Conservation (phyloP, 306 rosid genomes). For the Elaeagnus macrophylla region DNA sequence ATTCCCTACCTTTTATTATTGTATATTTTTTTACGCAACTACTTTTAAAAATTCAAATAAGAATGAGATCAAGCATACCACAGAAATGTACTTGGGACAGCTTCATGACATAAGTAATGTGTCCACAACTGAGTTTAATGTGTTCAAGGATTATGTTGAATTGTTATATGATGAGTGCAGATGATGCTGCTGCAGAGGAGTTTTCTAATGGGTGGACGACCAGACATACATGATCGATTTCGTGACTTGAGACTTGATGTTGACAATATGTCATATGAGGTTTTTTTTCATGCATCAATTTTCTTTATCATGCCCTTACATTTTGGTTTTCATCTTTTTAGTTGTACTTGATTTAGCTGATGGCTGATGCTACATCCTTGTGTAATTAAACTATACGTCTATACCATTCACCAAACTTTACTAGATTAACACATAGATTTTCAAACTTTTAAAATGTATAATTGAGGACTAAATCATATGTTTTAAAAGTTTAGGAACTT, state of each 20-base stretch:
- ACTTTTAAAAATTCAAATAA: background rate
- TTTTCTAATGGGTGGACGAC: slow-evolving; percentile 64
- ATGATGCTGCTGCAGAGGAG: slow-evolving; percentile 71
- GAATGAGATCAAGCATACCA: background rate
- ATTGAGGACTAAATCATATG: too few species aligned
- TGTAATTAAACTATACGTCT: background rate
- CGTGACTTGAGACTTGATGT: slow-evolving; percentile 90
- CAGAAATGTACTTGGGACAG: background rate
- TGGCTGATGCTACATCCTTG: background rate
- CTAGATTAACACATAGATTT: too few species aligned
- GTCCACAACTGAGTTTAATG: too few species aligned
- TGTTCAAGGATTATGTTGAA: background rate
- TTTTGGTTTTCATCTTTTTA: background rate
- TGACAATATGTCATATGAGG: slow-evolving; percentile 94
- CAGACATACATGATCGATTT: slow-evolving; percentile 52
- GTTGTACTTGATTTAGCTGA: background rate
- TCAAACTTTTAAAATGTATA: background rate
- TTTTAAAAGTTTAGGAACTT: too few species aligned
- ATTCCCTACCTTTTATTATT: background rate
- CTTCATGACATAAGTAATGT: background rate
- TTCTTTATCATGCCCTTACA: background rate
- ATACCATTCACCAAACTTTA: too few species aligned
- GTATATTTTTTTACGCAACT: background rate
- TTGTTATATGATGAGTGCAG: slow-evolving; percentile 35
- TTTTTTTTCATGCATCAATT: slow-evolving; percentile 4